phyloP scores from a whole-genome alignment of 257 asterid genomes.

The Parsonsia alboflavescens region DNA sequence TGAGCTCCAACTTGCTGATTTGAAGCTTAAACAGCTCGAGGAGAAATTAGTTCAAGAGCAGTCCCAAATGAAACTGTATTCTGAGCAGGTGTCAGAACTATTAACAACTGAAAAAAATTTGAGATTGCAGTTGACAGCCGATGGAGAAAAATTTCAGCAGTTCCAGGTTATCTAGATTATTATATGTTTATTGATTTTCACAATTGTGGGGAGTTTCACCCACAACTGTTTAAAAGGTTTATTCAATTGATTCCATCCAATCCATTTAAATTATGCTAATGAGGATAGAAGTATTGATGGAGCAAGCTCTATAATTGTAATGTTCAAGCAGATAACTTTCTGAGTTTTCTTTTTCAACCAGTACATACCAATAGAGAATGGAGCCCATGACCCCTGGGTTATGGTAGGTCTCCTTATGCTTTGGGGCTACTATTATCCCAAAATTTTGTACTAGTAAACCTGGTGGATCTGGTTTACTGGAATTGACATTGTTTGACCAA shows the following conservation, averaged over 20 bases:
- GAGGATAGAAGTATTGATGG: neutral
- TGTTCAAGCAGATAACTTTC: neutral
- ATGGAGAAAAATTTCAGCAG: constrained; percentile 96
- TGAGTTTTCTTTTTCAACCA: neutral
- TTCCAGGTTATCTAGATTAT: constrained; percentile 59
- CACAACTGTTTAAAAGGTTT: neutral
- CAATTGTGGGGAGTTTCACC: neutral
- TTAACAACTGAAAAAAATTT: constrained; percentile 88
- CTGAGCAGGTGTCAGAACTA: constrained; percentile 85
- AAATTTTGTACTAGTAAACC: neutral
- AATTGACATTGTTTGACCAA: neutral
- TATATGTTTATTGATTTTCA: neutral
- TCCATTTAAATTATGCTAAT: neutral
- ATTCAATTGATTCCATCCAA: neutral
- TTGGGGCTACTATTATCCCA: neutral
- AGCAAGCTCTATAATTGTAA: neutral
- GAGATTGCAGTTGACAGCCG: constrained; percentile 87
- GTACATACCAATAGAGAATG: neutral
- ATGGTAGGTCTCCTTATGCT: neutral
- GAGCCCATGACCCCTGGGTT: neutral
- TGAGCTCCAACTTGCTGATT: constrained; percentile 88
- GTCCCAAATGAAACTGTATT: constrained; percentile 80
- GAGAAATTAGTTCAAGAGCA: constrained; percentile 82
- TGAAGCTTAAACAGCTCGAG: constrained; percentile 82
- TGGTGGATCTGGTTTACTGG: neutral